Evolutionary conservation across 306 rosid genomes (phyloP), one percentile per base, ranked within the genome.

Genomic region (Vicia villosa): DNA sequence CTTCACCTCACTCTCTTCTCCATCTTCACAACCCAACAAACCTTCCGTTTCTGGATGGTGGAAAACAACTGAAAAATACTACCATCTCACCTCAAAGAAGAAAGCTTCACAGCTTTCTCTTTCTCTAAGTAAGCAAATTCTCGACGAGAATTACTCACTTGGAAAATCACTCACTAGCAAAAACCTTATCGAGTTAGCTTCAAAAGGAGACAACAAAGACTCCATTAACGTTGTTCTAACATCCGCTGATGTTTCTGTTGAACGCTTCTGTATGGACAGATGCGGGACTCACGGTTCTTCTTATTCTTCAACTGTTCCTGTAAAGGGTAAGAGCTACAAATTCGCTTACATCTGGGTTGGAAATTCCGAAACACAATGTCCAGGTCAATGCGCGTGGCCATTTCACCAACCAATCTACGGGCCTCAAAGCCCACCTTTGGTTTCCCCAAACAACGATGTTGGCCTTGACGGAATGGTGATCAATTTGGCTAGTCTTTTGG

Each of bases 41-140:
- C 98, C 98, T 0, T 84, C 95, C 4, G 96, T 92, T 51, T 70
- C 90, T 40, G 10, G 83, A 3, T 92, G 98, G 98, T 92, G 98
- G 98, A 87, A 83, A 68, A 81, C 79, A 38, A 92, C 95, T 0
- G 98, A 86, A 63, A 92, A 87, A 5, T 92, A 92, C 83, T 87
- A 89, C 74, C 85, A 79, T n/a, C 73, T 80, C 13, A 66, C 20
- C 36, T 36, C 83, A 22, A 83, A 72, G 74, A 82, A 77, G 5
- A 2, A 37, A 32, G 5, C 45, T 0, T 3, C 76, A 0, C 41
- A 79, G 6, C 78, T 89, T 12, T 79, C 84, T n/a, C 81, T 89
- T 4, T 47, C 72, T 1, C 22, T 86, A 20, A 86, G 88, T 0
- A 77, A 75, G 2, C 96, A 92, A 36, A 74, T 92, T 1, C 68